These are phyloP conservation scores for Gloeophyllum trabeum DNA, from an alignment of 768 basidiomycete genomes.

Conservation along the genomic window DNA sequence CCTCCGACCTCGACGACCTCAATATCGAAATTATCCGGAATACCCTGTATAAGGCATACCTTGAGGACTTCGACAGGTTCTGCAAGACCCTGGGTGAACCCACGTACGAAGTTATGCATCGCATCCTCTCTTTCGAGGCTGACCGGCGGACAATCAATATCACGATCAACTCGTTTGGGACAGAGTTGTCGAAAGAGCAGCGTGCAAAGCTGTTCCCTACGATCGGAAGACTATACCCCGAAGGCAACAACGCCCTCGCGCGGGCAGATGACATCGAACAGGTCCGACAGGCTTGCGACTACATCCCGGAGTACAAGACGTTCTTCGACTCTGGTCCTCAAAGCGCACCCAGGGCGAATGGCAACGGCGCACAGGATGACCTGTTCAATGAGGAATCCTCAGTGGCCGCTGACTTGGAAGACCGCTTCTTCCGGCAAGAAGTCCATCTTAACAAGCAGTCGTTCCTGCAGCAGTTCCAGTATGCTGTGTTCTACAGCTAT, in stretches of 20 bases:
- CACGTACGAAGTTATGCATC: constrained; percentile 86
- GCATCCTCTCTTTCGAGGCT: constrained; percentile 90
- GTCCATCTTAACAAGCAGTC: constrained; percentile 90
- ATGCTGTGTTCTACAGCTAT: constrained; percentile 87
- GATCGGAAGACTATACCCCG: constrained; percentile 89
- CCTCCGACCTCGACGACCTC: constrained; percentile 92
- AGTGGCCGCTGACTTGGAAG: constrained; percentile 68
- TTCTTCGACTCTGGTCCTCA: constrained; percentile 61
- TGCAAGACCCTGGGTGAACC: constrained; percentile 71
- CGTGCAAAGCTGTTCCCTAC: constrained; percentile 90
- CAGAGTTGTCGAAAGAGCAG: constrained; percentile 89
- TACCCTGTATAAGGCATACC: constrained; percentile 96
- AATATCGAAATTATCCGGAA: constrained; percentile 99
- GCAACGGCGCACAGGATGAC: constrained; percentile 16
- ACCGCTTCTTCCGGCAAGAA: constrained; percentile 89
- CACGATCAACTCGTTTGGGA: constrained; percentile 97
- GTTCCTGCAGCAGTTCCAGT: constrained; percentile 96
- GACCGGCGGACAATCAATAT: constrained; percentile 97
- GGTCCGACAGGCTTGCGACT: constrained; percentile 80
- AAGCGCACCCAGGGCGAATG: constrained; percentile 12
- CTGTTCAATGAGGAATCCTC: constrained; percentile 27
- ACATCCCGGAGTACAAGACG: constrained; percentile 76
- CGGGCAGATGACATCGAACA: constrained; percentile 93
- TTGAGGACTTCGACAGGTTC: constrained; percentile 92
- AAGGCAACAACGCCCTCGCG: constrained; percentile 89